Conservation (phyloP, 495 filamentous ascomycete species). For the Aspergillus saccharolyticus region DNA sequence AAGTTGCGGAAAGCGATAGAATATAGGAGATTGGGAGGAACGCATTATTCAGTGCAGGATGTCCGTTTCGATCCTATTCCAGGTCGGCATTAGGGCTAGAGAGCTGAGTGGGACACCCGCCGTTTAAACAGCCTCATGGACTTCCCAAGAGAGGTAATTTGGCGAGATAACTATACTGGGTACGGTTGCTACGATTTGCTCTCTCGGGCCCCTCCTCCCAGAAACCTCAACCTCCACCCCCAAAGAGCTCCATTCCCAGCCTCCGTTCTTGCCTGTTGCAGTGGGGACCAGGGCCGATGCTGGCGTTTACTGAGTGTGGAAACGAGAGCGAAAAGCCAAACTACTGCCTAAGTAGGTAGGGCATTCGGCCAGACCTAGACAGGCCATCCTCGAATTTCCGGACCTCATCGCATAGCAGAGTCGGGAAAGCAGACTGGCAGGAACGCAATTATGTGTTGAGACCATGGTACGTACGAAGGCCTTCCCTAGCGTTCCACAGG, state of each 20-base stretch:
- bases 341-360: constrained; percentile 2
- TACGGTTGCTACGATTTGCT: too few relatives aligned
- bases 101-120: neutral
- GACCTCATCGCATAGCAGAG: too few relatives aligned
- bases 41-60: neutral
- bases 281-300: neutral
- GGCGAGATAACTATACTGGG: too few relatives aligned
- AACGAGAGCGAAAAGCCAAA: neutral
- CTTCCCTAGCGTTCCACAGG: neutral
- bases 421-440: too few relatives aligned
- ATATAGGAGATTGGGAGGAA: neutral
- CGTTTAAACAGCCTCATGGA: neutral
- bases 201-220: neutral
- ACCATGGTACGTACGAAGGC: neutral
- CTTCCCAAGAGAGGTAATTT: neutral
- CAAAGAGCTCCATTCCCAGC: neutral
- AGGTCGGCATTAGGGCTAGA: neutral
- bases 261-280: neutral
- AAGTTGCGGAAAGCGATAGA: neutral
- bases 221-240: too few relatives aligned
- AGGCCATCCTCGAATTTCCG: too few relatives aligned
- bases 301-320: neutral
- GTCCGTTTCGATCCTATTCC: neutral
- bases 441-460: neutral
- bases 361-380: neutral